A percentile compares a stretch with the other conserved stretches of the same genome.
These are phyloP conservation scores for Zymoseptoria tritici DNA, from an alignment of 2,329 filamentous ascomycete genomes.

Conservation along the genomic window DNA sequence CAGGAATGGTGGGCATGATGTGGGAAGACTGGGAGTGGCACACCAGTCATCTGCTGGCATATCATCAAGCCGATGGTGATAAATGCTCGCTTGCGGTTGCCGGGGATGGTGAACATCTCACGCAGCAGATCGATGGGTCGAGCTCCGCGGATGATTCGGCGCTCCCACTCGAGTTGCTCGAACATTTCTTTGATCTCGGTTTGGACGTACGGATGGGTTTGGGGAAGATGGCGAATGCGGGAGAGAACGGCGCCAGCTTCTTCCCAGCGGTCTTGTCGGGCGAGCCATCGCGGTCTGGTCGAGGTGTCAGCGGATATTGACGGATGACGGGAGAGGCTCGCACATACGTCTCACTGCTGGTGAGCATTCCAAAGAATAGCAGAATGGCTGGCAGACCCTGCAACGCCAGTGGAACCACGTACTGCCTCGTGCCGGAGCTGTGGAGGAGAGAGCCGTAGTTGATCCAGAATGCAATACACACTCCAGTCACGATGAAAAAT, in stretches of 20 bases:
- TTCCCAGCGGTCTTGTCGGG: conserved; percentile 61
- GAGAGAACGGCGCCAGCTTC: conserved; percentile 51
- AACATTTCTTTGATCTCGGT: conserved; percentile 58
- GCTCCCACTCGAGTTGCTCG: conserved; percentile 59
- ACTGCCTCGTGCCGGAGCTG: conserved; percentile 37
- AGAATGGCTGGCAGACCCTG: conserved; percentile 58
- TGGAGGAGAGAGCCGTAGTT: conserved; percentile 47
- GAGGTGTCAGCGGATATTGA: not conserved
- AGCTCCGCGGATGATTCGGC: conserved; percentile 59
- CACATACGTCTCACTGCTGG: conserved; percentile 36
- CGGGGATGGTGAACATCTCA: conserved; percentile 60
- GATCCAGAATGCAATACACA: conserved; percentile 30
- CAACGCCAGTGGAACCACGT: conserved; percentile 54
- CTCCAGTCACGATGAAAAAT: conserved; percentile 43
- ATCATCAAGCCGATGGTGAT: conserved; percentile 58
- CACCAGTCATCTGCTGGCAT: conserved; percentile 69
- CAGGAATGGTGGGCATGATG: no score
- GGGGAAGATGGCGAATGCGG: conserved; percentile 46
- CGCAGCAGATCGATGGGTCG: conserved; percentile 57
- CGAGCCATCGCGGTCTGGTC: conserved; percentile 54
- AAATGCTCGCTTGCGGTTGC: conserved; percentile 56
- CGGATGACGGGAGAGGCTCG: not conserved
- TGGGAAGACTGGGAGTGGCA: no score
- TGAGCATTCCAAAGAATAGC: conserved; percentile 54
- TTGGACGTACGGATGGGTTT: conserved; percentile 51